Conservation (phyloP, 768 basidiomycete genomes). For the Lactarius vividus region DNA sequence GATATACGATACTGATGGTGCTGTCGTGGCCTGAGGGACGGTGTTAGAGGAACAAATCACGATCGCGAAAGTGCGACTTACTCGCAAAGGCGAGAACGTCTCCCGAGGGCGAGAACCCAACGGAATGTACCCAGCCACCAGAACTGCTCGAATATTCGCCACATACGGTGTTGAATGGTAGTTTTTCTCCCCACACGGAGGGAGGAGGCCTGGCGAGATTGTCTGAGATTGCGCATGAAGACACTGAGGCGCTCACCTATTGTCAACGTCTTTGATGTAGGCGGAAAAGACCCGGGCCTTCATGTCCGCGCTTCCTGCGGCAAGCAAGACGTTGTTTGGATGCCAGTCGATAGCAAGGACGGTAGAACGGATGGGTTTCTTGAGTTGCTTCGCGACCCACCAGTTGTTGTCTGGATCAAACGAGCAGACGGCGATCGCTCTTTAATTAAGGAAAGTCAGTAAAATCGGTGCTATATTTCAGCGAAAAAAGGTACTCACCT, state of each 20-base stretch:
- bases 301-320: conserved; percentile 96
- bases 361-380: conserved; percentile 96
- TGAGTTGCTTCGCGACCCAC: conserved; percentile 97
- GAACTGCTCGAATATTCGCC: conserved; percentile 87
- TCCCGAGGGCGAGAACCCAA: conserved; percentile 96
- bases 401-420: conserved; percentile 98
- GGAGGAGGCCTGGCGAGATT: conserved; percentile 65
- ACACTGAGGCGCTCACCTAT: conserved; percentile 52
- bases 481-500: conserved; percentile 48
- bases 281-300: conserved; percentile 97
- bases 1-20: conserved; percentile 89
- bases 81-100: conserved; percentile 90
- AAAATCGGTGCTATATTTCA: not conserved
- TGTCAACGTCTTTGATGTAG: conserved; percentile 97
- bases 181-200: conserved; percentile 94
- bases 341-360: conserved; percentile 97
- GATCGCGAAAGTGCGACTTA: conserved; percentile 42
- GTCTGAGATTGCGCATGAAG: not conserved
- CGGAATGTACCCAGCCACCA: conserved; percentile 96
- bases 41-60: conserved; percentile 16
- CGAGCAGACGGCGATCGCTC: conserved; percentile 93
- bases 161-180: conserved; percentile 97
- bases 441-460: conserved; percentile 33
- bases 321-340: conserved; percentile 96
- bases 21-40: conserved; percentile 82